Percentiles rank a stretch among this genome's conserved stretches.
Evolutionary conservation across 257 asterid genomes (phyloP).

Genomic region (Apocynum venetum): DNA sequence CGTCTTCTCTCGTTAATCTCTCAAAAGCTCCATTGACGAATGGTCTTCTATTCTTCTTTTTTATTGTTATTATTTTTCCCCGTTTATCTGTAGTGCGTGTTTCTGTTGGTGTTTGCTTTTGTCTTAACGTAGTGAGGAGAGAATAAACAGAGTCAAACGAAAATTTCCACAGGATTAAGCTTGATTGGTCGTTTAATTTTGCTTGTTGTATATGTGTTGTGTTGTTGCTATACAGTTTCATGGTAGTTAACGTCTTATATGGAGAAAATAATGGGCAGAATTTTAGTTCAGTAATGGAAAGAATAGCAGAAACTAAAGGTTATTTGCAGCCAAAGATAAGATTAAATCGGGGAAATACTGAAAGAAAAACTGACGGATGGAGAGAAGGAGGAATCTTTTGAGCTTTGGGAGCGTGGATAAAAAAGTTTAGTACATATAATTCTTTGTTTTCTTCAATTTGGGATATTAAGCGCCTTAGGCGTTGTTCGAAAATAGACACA

Average conservation of each 20-base stretch:
- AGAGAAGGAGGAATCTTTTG: not conserved
- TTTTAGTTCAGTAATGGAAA: not conserved
- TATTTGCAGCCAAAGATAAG: not conserved
- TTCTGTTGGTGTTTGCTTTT: not conserved
- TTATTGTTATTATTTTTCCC: not conserved
- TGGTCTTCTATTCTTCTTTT: constrained; percentile 34
- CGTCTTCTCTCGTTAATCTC: constrained; percentile 38
- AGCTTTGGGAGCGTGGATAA: not conserved
- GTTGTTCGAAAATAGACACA: too few species aligned
- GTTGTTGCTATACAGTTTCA: not conserved
- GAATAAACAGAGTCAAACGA: not conserved
- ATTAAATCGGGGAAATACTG: not conserved
- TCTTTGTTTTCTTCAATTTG: not conserved
- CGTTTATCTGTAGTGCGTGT: not conserved
- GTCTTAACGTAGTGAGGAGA: not conserved
- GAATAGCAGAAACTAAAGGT: not conserved
- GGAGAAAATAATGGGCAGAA: not conserved
- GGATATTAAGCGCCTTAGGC: too few species aligned
- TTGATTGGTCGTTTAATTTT: not conserved
- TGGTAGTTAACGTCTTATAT: not conserved
- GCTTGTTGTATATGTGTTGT: not conserved
- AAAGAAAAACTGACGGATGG: not conserved
- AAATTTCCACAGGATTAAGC: not conserved
- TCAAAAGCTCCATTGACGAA: constrained; percentile 39
- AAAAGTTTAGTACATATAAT: not conserved